These are phyloP conservation scores for Acer yangbiense DNA, from an alignment of 345 rosid species.

Conservation along the genomic window DNA sequence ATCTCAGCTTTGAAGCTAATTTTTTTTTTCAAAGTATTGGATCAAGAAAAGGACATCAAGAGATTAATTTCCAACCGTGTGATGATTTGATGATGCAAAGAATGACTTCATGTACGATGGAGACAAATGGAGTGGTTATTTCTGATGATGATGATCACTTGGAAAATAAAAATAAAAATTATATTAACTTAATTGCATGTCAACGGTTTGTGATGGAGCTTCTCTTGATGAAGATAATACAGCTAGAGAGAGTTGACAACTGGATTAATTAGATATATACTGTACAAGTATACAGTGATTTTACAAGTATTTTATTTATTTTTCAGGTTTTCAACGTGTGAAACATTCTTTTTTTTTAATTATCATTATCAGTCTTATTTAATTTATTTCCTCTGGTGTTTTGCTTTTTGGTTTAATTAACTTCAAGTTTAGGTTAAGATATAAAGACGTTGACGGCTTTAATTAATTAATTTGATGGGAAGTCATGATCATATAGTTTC, in stretches of 20 bases:
- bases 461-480: background rate
- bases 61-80: constrained; percentile 25
- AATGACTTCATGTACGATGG: constrained; percentile 43
- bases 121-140: constrained; percentile 44
- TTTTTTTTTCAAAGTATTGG: constrained; percentile 25
- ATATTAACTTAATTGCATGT: background rate
- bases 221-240: background rate
- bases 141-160: constrained; percentile 23
- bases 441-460: background rate
- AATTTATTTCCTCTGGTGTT: background rate
- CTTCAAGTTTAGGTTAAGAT: background rate
- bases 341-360: too few relatives aligned
- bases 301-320: background rate
- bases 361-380: too few relatives aligned
- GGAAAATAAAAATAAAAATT: too few relatives aligned
- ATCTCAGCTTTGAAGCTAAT: constrained; percentile 43
- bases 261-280: background rate
- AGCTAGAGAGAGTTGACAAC: constrained; percentile 13
- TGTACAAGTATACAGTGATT: too few relatives aligned
- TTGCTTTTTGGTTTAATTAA: background rate
- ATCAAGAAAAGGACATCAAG: constrained; percentile 41
- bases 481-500: background rate
- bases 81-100: constrained; percentile 42
- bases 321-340: background rate
- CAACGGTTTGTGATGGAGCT: background rate